These are phyloP conservation scores for Suillus subaureus DNA, from an alignment of 768 basidiomycete species.

Conservation along the genomic window DNA sequence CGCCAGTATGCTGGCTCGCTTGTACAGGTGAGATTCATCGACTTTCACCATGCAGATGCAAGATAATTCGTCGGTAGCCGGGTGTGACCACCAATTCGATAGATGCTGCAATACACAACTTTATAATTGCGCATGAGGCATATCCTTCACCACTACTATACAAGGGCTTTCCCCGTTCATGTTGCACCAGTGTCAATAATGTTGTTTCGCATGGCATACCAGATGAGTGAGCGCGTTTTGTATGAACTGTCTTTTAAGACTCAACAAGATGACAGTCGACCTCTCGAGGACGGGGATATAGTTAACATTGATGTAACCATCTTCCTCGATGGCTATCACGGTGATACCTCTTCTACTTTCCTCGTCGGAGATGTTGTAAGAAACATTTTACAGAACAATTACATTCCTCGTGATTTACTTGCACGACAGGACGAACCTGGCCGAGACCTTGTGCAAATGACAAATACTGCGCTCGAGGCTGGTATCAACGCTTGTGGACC, in stretches of 20 bases:
- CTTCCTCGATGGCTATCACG: slow-evolving; percentile 83
- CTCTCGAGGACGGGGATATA: slow-evolving; percentile 80
- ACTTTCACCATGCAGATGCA: not conserved
- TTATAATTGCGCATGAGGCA: slow-evolving; percentile 65
- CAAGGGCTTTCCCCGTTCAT: slow-evolving; percentile 51
- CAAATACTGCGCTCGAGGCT: slow-evolving; percentile 63
- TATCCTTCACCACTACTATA: slow-evolving; percentile 90
- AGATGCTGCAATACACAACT: slow-evolving; percentile 72
- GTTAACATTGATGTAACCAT: slow-evolving; percentile 89
- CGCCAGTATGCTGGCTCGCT: slow-evolving; percentile 55
- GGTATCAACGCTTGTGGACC: slow-evolving; percentile 80
- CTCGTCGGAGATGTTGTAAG: slow-evolving; percentile 76
- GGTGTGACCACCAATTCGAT: slow-evolving; percentile 76
- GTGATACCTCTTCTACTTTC: slow-evolving; percentile 87
- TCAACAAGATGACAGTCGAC: slow-evolving; percentile 57
- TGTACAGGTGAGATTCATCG: slow-evolving; percentile 44
- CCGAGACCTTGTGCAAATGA: slow-evolving; percentile 60
- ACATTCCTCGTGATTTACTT: not conserved
- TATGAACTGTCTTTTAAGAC: not conserved
- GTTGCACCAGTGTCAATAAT: slow-evolving; percentile 81
- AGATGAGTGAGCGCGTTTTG: slow-evolving; percentile 62
- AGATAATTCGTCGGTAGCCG: slow-evolving; percentile 42
- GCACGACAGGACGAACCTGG: slow-evolving; percentile 66
- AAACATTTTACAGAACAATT: slow-evolving; percentile 12
- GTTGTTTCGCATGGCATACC: slow-evolving; percentile 88